Conservation (phyloP, 2,329 filamentous ascomycete species). For the Fusarium sp. region DNA sequence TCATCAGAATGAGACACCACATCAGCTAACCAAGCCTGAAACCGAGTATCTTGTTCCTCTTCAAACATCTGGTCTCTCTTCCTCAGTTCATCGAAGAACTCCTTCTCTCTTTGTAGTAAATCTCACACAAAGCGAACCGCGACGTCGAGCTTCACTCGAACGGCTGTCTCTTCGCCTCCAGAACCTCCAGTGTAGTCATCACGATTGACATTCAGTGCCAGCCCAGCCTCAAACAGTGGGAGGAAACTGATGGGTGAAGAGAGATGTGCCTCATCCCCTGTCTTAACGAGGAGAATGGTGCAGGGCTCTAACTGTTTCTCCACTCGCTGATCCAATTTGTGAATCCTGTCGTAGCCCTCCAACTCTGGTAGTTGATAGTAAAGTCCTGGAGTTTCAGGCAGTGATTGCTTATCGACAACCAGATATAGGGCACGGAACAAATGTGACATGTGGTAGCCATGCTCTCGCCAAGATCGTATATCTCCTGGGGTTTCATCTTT, state of each 20-base stretch:
- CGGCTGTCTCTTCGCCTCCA: background rate
- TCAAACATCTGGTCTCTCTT: background rate
- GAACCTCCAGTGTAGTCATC: background rate
- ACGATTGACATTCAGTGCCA: background rate
- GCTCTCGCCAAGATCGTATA: background rate
- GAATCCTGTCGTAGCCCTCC: rapidly evolving
- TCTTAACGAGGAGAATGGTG: background rate
- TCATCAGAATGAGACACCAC: background rate
- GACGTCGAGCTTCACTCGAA: background rate
- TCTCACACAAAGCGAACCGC: background rate
- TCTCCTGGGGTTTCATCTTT: background rate
- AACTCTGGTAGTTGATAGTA: background rate
- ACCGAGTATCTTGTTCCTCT: background rate
- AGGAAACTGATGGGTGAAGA: background rate
- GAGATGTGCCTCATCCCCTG: background rate
- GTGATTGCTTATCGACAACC: background rate
- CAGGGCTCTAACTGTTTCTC: background rate
- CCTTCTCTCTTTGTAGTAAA: background rate
- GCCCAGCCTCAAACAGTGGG: background rate
- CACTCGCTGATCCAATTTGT: background rate
- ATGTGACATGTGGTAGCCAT: background rate
- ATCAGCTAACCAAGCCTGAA: background rate
- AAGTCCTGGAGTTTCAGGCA: background rate
- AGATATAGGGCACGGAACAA: background rate
- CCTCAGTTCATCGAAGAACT: background rate